Evolutionary conservation across 352 stramenopile genomes (phyloP).

Genomic region (Pythium utonaiense): DNA sequence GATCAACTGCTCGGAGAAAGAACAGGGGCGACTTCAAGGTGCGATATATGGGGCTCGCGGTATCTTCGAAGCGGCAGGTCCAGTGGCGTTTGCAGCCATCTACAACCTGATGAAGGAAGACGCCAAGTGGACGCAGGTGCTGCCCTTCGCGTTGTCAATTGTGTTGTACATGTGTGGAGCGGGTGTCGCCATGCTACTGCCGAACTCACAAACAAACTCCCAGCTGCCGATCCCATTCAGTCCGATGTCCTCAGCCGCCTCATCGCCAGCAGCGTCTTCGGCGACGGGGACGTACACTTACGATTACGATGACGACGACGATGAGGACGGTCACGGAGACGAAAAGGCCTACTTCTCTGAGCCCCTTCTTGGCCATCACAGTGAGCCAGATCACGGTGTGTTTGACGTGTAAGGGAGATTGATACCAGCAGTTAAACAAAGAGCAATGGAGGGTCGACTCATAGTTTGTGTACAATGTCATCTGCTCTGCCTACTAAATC

Average conservation of each 20-base stretch:
- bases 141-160: conserved; percentile 57
- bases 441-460: too few species aligned
- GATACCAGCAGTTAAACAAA: too few species aligned
- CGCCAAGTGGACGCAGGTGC: conserved; percentile 37
- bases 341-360: conserved; percentile 40
- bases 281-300: conserved; percentile 19
- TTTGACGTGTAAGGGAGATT: conserved; percentile 18
- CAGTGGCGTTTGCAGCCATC: conserved; percentile 49
- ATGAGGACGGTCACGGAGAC: conserved; percentile 22
- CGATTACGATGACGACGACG: conserved; percentile 24
- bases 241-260: conserved; percentile 40
- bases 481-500: not conserved
- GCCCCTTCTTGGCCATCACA: conserved; percentile 32
- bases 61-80: conserved; percentile 58
- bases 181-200: conserved; percentile 41
- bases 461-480: not conserved
- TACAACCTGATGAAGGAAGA: conserved; percentile 53
- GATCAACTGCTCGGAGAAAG: conserved; percentile 57
- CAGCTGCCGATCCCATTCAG: conserved; percentile 44
- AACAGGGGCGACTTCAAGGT: conserved; percentile 74
- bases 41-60: conserved; percentile 69
- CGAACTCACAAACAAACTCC: conserved; percentile 29
- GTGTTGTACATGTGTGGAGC: conserved; percentile 48
- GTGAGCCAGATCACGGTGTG: not conserved
- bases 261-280: conserved; percentile 26